These are phyloP conservation scores for Porphyrellus cyaneotinctus DNA, from an alignment of 768 basidiomycete genomes.

Conservation along the genomic window DNA sequence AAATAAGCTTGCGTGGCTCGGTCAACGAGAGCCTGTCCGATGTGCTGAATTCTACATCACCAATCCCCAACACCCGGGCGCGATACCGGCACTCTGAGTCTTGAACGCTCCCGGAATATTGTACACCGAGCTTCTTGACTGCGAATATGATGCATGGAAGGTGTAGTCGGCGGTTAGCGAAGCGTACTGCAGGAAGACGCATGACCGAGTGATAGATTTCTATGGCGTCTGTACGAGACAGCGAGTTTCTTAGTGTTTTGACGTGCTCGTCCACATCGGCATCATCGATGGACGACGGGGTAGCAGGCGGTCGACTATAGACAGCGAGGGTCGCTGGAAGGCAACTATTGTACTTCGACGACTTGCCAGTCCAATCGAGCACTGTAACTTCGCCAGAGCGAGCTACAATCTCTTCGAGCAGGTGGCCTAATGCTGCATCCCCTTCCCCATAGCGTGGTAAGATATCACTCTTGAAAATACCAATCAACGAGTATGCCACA, in stretches of 20 bases:
- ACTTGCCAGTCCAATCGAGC: too few relatives aligned
- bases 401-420: too few relatives aligned
- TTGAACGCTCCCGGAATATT: too few relatives aligned
- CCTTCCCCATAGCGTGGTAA: constrained; percentile 4
- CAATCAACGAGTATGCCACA: constrained; percentile 6
- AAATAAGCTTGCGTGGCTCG: background rate
- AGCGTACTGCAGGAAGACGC: too few relatives aligned
- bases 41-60: background rate
- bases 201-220: too few relatives aligned
- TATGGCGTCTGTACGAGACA: background rate
- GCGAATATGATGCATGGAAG: background rate
- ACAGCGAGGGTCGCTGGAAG: constrained; percentile 1
- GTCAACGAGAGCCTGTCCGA: background rate
- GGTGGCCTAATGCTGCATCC: background rate
- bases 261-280: background rate
- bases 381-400: too few relatives aligned
- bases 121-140: background rate
- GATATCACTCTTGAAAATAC: constrained; percentile 2
- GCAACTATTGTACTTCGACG: background rate
- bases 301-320: background rate
- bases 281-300: background rate
- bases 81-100: background rate
- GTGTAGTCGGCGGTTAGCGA: too few relatives aligned
- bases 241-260: background rate
- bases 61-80: background rate